Evolutionary conservation across 1,139 yeast genomes (phyloP).

Genomic region (Sugiyamaella neomexicana): DNA sequence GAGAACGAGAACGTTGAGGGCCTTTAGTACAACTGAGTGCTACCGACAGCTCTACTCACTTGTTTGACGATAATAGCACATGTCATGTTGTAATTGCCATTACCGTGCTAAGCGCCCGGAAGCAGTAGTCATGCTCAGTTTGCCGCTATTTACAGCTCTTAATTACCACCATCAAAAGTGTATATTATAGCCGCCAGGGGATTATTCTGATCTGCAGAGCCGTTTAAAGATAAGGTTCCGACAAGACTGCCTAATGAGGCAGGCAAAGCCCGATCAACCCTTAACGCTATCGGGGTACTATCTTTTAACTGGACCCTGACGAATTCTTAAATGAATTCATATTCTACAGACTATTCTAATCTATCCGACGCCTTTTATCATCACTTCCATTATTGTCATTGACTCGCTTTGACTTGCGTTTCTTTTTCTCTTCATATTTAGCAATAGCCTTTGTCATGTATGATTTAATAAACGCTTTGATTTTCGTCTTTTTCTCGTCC

Average conservation of each 20-base stretch:
- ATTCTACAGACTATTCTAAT: not conserved
- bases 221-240: slow-evolving; percentile 4
- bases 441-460: slow-evolving; percentile 75
- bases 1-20: too few relatives aligned
- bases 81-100: not conserved
- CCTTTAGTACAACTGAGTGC: too few relatives aligned
- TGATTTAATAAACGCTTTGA: slow-evolving; percentile 59
- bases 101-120: too few relatives aligned
- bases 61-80: not conserved
- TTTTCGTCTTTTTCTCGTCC: slow-evolving; percentile 63
- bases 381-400: not conserved
- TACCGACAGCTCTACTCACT: too few relatives aligned
- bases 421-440: slow-evolving; percentile 49
- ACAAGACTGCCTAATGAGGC: slow-evolving; percentile 1
- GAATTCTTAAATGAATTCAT: too few relatives aligned
- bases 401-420: slow-evolving; percentile 5
- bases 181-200: slow-evolving; percentile 1
- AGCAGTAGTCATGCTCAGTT: not conserved
- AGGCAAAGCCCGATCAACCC: slow-evolving; percentile 12
- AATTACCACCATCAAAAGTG: not conserved
- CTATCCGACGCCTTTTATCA: slow-evolving; percentile 10
- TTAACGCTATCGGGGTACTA: slow-evolving; percentile 1
- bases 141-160: not conserved
- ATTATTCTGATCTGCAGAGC: not conserved
- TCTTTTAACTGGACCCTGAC: too few relatives aligned